Percentiles rank a stretch among this genome's conserved stretches.
Conservation (phyloP, 1,139 yeast species). For the Pichia sp. region DNA sequence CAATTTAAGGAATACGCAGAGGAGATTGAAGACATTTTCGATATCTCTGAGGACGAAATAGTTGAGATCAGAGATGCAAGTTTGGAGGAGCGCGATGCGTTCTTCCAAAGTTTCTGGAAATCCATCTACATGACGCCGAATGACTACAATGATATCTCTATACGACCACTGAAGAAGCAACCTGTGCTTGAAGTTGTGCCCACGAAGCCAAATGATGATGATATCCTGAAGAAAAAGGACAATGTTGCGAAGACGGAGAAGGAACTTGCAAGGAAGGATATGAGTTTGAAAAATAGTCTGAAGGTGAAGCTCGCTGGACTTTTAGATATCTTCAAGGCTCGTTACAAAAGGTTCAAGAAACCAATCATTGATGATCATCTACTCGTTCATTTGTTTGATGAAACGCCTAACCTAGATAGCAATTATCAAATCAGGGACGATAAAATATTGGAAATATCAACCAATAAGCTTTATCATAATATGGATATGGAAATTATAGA, state of each 20-base stretch:
- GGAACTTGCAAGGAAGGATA: constrained; percentile 41
- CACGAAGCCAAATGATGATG: constrained; percentile 3
- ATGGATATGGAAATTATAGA: constrained; percentile 94
- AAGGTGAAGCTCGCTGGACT: constrained; percentile 81
- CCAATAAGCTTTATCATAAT: constrained; percentile 69
- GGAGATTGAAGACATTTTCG: constrained; percentile 20
- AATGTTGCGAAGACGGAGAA: constrained; percentile 40
- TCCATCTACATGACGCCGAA: constrained; percentile 64
- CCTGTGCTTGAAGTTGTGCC: constrained; percentile 36
- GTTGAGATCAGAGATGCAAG: constrained; percentile 41
- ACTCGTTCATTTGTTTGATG: constrained; percentile 72
- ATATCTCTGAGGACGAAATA: constrained; percentile 28
- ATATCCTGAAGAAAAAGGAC: constrained; percentile 1
- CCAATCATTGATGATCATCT: constrained; percentile 78
- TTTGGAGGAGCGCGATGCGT: constrained; percentile 39
- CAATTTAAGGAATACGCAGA: constrained; percentile 12
- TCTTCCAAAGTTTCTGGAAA: constrained; percentile 47
- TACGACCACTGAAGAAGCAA: constrained; percentile 43
- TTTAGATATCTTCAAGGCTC: constrained; percentile 79
- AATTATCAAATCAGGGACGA: constrained; percentile 50
- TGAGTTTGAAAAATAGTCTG: constrained; percentile 72
- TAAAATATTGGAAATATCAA: constrained; percentile 65
- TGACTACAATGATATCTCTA: constrained; percentile 47
- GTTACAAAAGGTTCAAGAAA: constrained; percentile 85
- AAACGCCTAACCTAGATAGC: constrained; percentile 28